Evolutionary conservation across 1,139 yeast genomes (phyloP), one percentile per base, ranked within the genome.

Genomic region (Protomyces inundatus): DNA sequence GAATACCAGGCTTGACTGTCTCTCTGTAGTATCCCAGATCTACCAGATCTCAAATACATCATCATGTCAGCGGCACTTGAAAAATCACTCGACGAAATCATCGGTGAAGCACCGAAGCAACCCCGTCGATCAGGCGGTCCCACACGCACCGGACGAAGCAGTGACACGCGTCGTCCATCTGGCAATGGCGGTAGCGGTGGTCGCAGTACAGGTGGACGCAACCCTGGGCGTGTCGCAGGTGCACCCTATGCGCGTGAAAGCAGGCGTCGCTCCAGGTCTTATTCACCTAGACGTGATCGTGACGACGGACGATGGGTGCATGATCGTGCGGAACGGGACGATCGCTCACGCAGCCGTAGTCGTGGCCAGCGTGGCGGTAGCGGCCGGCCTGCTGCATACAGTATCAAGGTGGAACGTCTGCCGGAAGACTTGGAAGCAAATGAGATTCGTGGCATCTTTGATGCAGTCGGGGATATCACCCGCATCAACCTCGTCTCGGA

Each of bases 61-160:
- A 42, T 42, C 32, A 42, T 42, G 48, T 58, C 62, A 3, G 53
- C 62, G n/a, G 62, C 62, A 3, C 45, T 58, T 30, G 62, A 58
- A 35, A 58, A 52, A 30, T 51, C 56, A 30, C 48, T 58, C 35
- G 62, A 58, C 33, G 62, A 58, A 33, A 58, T 58, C 52, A 58
- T 58, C 40, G 62, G 62, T 37, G 62, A 58, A 12, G 32, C 33
- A n/a, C 62, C 62, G 4, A 16, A 37, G 10, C 48, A 30, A n/a
- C 34, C 34, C 35, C 12, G 55, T 12, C 55, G 55, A 12, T 30
- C 39, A 7, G 14, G 55, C 9, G 36, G 62, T 10, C 42, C 62
- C 9, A 14, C 48, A 16, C 55, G 62, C 9, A 34, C 12, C 7
- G 32, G 10, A 42, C 16, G 33, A 23, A 34, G 62, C 9, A 23